Evolutionary conservation across 441 rosid species (phyloP), one percentile per base, ranked within the genome.

Genomic region (Eutrema salsugineum): DNA sequence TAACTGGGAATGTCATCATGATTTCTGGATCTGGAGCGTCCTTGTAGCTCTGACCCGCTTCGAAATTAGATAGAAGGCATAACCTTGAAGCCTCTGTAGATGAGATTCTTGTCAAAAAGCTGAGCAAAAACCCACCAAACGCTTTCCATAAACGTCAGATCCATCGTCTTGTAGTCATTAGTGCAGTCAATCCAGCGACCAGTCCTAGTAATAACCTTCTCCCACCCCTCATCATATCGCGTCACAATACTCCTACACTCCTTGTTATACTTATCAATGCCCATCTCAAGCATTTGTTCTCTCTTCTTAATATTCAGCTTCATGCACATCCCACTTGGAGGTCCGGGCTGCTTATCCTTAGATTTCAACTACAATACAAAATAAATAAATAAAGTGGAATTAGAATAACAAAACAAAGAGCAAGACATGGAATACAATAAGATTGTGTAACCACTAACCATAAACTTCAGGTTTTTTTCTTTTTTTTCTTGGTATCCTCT

Each of bases 111-210:
- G 16, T 85, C 79, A 63, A 49, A 88, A 72, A 96, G 93, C 91
- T 93, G 85, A 19, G 85, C 68, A 66, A 93, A 93, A 53, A 90
- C 97, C 99, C 99, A 93, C 99, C 98, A 96, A 55, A 96, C 93
- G 64, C 82, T 83, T 72, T 93, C 98, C 99, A 96, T 96, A 64
- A 83, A 96, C 19, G 78, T 80, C 82, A 93, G 68, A 63, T 96
- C 98, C 98, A 96, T 93, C 17, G 98, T 96, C 77, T 90, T 96
- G 60, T 96, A 96, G 69, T 87, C 99, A 49, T 96, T 87, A 42
- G 49, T 79, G 53, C 93, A 95, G 81, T 95, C 99, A 63, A 95
- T 93, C 99, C 99, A 96, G 44, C 98, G 83, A 2, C 98, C 98
- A 2, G 96, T 86, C 70, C 99, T 85, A 14, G 87, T 85, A 36